phyloP scores from a whole-genome alignment of 2,329 filamentous ascomycete species.

The Penicillium brevicompactum region DNA sequence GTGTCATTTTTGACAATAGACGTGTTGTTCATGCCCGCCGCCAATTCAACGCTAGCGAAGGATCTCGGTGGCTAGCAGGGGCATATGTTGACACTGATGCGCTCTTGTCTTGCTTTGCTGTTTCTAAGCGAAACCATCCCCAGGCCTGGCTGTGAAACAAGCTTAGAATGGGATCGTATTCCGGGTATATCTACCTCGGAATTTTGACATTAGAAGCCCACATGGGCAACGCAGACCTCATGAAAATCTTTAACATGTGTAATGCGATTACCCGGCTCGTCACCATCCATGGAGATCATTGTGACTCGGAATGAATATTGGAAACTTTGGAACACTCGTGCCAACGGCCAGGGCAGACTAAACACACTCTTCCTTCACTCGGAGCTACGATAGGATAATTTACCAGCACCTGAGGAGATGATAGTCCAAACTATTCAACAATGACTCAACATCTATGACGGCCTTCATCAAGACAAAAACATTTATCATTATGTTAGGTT shows the following conservation, averaged over 20 bases:
- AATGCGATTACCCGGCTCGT: too few species aligned
- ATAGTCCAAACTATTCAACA: background rate
- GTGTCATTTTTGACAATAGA: conserved; percentile 89
- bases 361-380: too few species aligned
- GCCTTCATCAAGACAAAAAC: conserved; percentile 16
- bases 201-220: too few species aligned
- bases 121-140: conserved; percentile 34
- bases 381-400: too few species aligned
- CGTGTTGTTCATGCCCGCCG: conserved; percentile 81
- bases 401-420: too few species aligned
- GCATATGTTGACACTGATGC: conserved; percentile 76
- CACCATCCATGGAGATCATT: too few species aligned
- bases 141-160: conserved; percentile 8
- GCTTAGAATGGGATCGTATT: background rate
- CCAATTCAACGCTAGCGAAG: conserved; percentile 67
- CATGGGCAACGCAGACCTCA: too few species aligned
- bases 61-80: conserved; percentile 80
- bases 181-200: too few species aligned
- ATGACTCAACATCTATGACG: background rate
- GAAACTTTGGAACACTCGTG: too few species aligned
- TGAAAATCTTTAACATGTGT: too few species aligned
- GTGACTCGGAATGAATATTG: too few species aligned
- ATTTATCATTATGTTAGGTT: conserved; percentile 20
- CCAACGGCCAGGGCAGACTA: too few species aligned
- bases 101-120: conserved; percentile 52